These are phyloP conservation scores for Camellia lanceoleosa DNA, from an alignment of 148 eudicot species.

Conservation along the genomic window DNA sequence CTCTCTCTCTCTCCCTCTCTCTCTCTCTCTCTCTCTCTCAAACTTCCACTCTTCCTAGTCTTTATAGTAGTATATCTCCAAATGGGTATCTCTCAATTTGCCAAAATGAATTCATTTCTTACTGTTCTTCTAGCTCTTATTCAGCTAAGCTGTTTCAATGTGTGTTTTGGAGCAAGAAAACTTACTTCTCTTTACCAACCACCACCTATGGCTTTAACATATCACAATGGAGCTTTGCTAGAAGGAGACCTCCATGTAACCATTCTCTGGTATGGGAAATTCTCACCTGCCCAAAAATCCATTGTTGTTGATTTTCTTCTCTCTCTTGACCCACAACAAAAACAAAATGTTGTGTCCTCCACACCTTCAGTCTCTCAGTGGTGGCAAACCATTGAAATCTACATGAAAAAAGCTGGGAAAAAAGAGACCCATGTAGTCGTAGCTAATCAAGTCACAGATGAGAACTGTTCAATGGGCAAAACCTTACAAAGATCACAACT, in stretches of 20 bases:
- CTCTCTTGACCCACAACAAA: neutral
- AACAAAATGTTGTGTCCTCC: neutral
- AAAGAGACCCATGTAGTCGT: neutral
- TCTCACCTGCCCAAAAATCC: slow-evolving; percentile 9
- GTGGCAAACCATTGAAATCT: slow-evolving; percentile 3
- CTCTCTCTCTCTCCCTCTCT: neutral
- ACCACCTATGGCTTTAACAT: slow-evolving; percentile 4
- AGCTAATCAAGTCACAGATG: neutral
- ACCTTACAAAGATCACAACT: neutral
- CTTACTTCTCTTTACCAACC: slow-evolving; percentile 7
- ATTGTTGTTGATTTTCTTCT: slow-evolving; percentile 14
- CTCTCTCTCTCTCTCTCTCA: neutral
- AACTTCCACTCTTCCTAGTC: neutral
- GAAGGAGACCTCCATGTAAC: slow-evolving; percentile 12
- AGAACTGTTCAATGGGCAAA: neutral
- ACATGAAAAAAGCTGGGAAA: neutral
- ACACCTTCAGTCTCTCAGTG: slow-evolving; percentile 5
- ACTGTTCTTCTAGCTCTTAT: neutral
- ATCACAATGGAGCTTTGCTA: slow-evolving; percentile 12
- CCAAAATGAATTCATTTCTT: neutral
- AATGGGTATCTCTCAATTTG: slow-evolving; percentile 2
- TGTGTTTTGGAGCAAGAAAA: slow-evolving; percentile 12
- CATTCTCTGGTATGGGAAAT: slow-evolving; percentile 12
- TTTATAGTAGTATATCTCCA: neutral
- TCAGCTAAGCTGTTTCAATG: neutral